Evolutionary conservation across 169 alveolate species (phyloP).

Genomic region (Plasmodium billcollinsi): DNA sequence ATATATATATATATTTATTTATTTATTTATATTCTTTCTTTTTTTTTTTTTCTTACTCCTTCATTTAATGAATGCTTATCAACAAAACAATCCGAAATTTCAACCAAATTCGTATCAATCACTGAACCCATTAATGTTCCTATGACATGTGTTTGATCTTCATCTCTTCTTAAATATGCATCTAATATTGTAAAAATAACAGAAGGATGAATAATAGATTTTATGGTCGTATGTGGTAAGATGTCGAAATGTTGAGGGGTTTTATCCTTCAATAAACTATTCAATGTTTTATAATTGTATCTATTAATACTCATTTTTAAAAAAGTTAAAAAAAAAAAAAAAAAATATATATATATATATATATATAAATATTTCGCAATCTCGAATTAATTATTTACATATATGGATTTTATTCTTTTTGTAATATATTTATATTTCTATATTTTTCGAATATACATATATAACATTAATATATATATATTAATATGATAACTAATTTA

Average conservation of each 20-base stretch:
- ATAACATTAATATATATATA: no score
- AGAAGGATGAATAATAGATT: slow-evolving; percentile 91
- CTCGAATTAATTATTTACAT: no score
- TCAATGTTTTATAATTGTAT: slow-evolving; percentile 49
- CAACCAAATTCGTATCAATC: slow-evolving; percentile 90
- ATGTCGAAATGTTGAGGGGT: slow-evolving; percentile 87
- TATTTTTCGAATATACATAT: no score
- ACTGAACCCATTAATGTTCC: slow-evolving; percentile 92
- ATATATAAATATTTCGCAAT: no score
- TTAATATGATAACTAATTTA: no score
- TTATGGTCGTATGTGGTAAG: slow-evolving; percentile 86
- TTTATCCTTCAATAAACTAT: slow-evolving; percentile 64
- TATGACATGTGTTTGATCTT: slow-evolving; percentile 91
- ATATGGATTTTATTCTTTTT: neutral
- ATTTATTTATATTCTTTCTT: neutral
- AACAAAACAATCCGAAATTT: slow-evolving; percentile 94
- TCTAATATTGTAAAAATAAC: slow-evolving; percentile 93
- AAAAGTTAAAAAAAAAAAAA: no score
- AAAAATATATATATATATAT: no score
- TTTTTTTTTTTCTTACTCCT: slow-evolving; percentile 80
- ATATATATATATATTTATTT: neutral
- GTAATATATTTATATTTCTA: neutral
- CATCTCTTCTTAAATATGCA: slow-evolving; percentile 92
- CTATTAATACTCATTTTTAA: slow-evolving; percentile 57
- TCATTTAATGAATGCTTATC: slow-evolving; percentile 93